These are phyloP conservation scores for Phyllosticta capitalensis DNA, from an alignment of 2,329 filamentous ascomycete species.

Conservation along the genomic window DNA sequence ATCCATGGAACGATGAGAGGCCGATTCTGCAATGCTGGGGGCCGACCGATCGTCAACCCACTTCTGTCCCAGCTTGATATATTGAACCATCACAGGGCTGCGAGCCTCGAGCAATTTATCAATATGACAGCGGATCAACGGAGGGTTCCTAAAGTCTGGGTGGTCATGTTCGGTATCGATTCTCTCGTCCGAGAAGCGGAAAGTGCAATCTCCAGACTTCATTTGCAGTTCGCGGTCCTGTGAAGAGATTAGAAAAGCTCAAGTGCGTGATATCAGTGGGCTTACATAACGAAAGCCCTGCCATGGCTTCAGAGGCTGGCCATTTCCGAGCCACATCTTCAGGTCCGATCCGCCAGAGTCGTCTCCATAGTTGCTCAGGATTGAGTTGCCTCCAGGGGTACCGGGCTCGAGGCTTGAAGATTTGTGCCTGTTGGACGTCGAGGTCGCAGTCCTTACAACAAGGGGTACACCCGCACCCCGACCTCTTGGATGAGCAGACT, in stretches of 20 bases:
- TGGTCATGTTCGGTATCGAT: slow-evolving; percentile 15
- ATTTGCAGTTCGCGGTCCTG: slow-evolving; percentile 31
- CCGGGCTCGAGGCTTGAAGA: background rate
- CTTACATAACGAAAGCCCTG: slow-evolving; percentile 28
- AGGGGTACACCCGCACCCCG: slow-evolving; percentile 30
- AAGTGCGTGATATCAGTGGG: background rate
- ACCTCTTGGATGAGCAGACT: slow-evolving; percentile 28
- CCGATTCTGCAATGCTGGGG: slow-evolving; percentile 3
- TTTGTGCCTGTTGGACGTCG: background rate
- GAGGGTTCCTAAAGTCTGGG: slow-evolving; percentile 18
- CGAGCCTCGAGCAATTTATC: slow-evolving; percentile 27
- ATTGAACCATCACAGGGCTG: slow-evolving; percentile 28
- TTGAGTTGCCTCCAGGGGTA: background rate
- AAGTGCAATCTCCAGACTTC: slow-evolving; percentile 21
- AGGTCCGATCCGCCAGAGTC: slow-evolving; percentile 24
- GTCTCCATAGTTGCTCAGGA: slow-evolving; percentile 3
- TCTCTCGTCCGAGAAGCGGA: slow-evolving; percentile 26
- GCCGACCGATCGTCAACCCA: slow-evolving; percentile 17
- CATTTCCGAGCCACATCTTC: slow-evolving; percentile 26
- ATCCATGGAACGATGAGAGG: background rate
- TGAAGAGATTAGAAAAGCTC: slow-evolving; percentile 9
- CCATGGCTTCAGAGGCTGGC: slow-evolving; percentile 23
- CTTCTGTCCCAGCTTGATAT: slow-evolving; percentile 26
- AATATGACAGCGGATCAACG: slow-evolving; percentile 26
- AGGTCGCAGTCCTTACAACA: slow-evolving; percentile 15